Base-by-base conservation (phyloP, 768 basidiomycete genomes). In the Mycena galericulata region DNA sequence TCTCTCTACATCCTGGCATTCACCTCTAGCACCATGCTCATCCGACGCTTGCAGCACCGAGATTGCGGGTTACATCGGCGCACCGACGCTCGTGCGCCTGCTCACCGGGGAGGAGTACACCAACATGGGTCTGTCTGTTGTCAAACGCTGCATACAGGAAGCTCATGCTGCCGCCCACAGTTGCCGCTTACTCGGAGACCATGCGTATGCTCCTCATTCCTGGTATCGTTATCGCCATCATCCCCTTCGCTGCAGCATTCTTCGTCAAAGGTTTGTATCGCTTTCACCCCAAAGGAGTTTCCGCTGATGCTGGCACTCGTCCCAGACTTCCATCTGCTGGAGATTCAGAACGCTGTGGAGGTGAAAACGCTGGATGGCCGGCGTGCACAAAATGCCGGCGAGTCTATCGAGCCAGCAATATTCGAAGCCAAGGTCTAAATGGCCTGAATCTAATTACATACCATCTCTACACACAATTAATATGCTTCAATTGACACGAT, bases 281-380 rank as follows among this genome's bases (percentile, higher is more conserved):
- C 32, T 9, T 30, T 17, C 8, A 3, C 12, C 17, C 2, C 14
- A 9, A 15, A 30, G 30, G n/a, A 38, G 36, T 8, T 18, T 15
- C 14, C 26, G 17, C 45, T 22, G 14, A 40, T 29, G 24, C 17
- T 27, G 15, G 14, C 10, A 9, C 22, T 38, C 12, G 22, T 22
- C 29, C 8, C 49, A 71, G 79, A 88, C 72, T 85, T 85, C 77
- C 78, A 80, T 63, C 84, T 90, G 56, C 82, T 84, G 27, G 84
- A 88, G 70, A 79, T 78, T 38, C 89, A 90, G 75, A 90, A 90
- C 77, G 86, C 87, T 1, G 81, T 88, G 40, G 89, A 89, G n/a
- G 70, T 71, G 22, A 71, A 61, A 40, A 71, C 61, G 1, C 49
- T 71, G 14, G 70, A 71, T 34, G 70, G 70, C 10, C 38, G 53